Percentiles rank a stretch among this genome's conserved stretches.
These are phyloP conservation scores for Lentinula raphanica DNA, from an alignment of 768 basidiomycete genomes.

Conservation along the genomic window DNA sequence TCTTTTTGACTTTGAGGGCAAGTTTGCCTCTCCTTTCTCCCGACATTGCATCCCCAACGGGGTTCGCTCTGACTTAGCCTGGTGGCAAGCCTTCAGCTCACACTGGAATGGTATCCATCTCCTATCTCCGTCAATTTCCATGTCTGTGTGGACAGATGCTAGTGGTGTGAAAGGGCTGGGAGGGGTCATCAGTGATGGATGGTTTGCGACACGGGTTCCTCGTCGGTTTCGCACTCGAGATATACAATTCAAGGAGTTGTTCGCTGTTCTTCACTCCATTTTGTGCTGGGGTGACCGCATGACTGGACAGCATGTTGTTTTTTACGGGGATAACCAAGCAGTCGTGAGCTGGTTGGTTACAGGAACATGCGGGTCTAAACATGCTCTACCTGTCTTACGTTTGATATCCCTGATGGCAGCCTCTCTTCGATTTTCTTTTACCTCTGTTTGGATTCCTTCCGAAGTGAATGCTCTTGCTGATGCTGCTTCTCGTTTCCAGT, in stretches of 20 bases:
- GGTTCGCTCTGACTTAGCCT: constrained; percentile 20
- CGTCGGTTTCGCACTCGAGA: constrained; percentile 15
- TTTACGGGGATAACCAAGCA: constrained; percentile 19
- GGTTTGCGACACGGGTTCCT: constrained; percentile 20
- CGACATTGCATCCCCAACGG: constrained; percentile 18
- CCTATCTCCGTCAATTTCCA: constrained; percentile 3
- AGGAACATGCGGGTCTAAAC: constrained; percentile 10
- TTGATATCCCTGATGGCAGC: constrained; percentile 5
- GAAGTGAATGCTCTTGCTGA: constrained; percentile 10
- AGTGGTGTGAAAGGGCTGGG: constrained; percentile 17
- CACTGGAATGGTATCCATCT: constrained; percentile 15
- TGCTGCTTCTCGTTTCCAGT: constrained; percentile 13
- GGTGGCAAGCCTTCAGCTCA: constrained; percentile 18
- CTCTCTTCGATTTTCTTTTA: constrained; percentile 7
- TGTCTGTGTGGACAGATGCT: constrained; percentile 23
- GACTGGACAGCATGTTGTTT: constrained; percentile 15
- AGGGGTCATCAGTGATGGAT: constrained; percentile 14
- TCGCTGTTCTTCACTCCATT: constrained; percentile 19
- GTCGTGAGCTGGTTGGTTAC: neutral
- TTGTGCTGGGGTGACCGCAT: constrained; percentile 15
- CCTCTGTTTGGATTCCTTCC: constrained; percentile 8
- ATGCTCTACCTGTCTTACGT: constrained; percentile 8
- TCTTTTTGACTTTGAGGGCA: constrained; percentile 23
- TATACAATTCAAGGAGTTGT: constrained; percentile 23
- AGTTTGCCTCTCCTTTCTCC: constrained; percentile 17